phyloP scores from a whole-genome alignment of 148 eudicot species.

The Polygonum aviculare region DNA sequence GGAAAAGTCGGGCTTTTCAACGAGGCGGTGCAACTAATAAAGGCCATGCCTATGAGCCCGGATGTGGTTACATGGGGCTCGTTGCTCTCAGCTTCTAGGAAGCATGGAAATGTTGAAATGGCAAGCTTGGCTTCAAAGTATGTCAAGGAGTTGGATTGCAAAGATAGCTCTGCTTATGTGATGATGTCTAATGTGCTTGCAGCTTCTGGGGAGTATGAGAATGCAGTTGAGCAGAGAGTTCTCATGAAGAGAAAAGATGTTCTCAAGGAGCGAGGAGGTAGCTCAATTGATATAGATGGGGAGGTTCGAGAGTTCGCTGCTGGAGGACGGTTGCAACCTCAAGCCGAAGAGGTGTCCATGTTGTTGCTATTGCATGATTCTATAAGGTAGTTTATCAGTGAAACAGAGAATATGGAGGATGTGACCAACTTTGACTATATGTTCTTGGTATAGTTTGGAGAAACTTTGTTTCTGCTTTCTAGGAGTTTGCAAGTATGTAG shows the following conservation, averaged over 20 bases:
- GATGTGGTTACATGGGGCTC: slow-evolving; percentile 43
- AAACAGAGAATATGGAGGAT: too few relatives aligned
- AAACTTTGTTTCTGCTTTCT: too few relatives aligned
- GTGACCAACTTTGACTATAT: too few relatives aligned
- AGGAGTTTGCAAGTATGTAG: too few relatives aligned
- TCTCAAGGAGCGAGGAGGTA: slow-evolving; percentile 38
- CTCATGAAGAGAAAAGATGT: slow-evolving; percentile 31
- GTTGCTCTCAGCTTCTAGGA: slow-evolving; percentile 45
- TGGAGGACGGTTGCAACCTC: slow-evolving; percentile 30
- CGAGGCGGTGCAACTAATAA: slow-evolving; percentile 34
- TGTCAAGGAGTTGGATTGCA: slow-evolving; percentile 22
- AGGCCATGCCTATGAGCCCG: slow-evolving; percentile 31
- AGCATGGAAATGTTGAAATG: slow-evolving; percentile 35
- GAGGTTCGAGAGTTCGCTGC: slow-evolving; percentile 43
- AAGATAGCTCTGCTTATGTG: slow-evolving; percentile 32
- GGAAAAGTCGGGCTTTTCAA: slow-evolving; percentile 37
- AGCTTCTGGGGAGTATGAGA: slow-evolving; percentile 32
- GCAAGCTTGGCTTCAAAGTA: slow-evolving; percentile 27
- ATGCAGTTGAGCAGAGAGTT: slow-evolving; percentile 30
- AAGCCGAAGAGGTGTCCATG: slow-evolving; percentile 22
- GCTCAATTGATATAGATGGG: slow-evolving; percentile 40
- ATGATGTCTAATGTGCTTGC: slow-evolving; percentile 42
- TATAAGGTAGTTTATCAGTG: background rate
- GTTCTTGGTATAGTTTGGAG: too few relatives aligned
- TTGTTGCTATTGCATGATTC: background rate